Percentiles rank a stretch among this genome's conserved stretches.
Conservation (phyloP, 176 grass and related monocot species). For the Pharus latifolius region DNA sequence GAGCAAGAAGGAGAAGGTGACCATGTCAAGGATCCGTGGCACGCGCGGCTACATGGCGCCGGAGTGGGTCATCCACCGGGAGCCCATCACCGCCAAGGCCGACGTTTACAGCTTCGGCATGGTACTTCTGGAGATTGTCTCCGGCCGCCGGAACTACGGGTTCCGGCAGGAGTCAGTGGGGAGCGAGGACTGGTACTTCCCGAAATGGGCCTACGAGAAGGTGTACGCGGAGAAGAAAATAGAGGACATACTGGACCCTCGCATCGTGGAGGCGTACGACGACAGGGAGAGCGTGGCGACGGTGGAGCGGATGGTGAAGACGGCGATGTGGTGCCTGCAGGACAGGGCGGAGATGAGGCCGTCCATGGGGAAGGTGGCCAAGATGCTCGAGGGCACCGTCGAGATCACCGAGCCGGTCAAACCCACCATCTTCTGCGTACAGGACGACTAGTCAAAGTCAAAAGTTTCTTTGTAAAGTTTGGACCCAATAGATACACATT, state of each 20-base stretch:
- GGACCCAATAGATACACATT: too few relatives aligned
- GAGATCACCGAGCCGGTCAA: constrained; percentile 81
- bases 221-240: constrained; percentile 69
- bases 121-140: constrained; percentile 90
- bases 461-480: too few relatives aligned
- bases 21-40: constrained; percentile 77
- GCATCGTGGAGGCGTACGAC: constrained; percentile 42
- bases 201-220: constrained; percentile 91
- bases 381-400: constrained; percentile 91
- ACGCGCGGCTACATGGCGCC: constrained; percentile 89
- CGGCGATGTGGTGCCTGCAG: constrained; percentile 97
- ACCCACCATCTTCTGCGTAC: constrained; percentile 73
- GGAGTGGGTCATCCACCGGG: constrained; percentile 86
- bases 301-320: constrained; percentile 94
- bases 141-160: constrained; percentile 59
- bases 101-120: constrained; percentile 96
- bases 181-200: constrained; percentile 90
- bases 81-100: constrained; percentile 93
- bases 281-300: constrained; percentile 27
- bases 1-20: constrained; percentile 87
- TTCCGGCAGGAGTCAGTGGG: constrained; percentile 68
- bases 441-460: constrained; percentile 37
- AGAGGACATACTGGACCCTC: constrained; percentile 68
- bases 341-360: constrained; percentile 74
- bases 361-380: constrained; percentile 89